Percentiles rank a stretch among this genome's conserved stretches.
Evolutionary conservation across 2,329 filamentous ascomycete genomes (phyloP).

Genomic region (Colletotrichum magnum): DNA sequence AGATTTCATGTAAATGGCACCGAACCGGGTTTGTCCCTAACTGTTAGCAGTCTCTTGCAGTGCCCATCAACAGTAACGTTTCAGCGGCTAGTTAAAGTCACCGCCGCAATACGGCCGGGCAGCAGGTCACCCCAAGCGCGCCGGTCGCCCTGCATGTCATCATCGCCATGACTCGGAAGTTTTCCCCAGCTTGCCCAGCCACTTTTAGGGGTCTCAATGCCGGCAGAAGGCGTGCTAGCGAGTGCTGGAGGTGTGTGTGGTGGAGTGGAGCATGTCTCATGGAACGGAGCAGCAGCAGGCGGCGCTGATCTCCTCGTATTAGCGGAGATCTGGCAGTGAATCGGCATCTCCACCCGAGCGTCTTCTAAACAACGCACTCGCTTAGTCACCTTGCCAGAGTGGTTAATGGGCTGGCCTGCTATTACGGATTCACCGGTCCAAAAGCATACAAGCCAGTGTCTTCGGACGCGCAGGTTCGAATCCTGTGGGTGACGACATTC

Average conservation of each 20-base stretch:
- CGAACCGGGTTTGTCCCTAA: too few relatives aligned
- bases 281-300: background rate
- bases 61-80: too few relatives aligned
- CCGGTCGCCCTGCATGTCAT: background rate
- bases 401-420: slow-evolving; percentile 41
- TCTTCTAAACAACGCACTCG: rapidly evolving
- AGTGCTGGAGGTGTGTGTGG: too few relatives aligned
- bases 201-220: slow-evolving; percentile 7
- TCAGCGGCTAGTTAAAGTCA: too few relatives aligned
- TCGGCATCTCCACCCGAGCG: background rate
- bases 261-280: too few relatives aligned
- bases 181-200: background rate
- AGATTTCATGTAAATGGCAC: too few relatives aligned
- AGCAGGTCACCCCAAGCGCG: too few relatives aligned
- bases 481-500: slow-evolving; percentile 35
- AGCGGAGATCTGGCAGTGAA: too few relatives aligned
- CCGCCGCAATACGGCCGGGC: too few relatives aligned
- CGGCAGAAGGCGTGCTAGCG: background rate
- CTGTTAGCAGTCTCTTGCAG: too few relatives aligned
- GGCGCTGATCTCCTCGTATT: background rate
- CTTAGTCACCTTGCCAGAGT: slow-evolving; percentile 39
- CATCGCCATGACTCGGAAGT: too few relatives aligned
- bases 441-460: slow-evolving; percentile 29
- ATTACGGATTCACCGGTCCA: slow-evolving; percentile 1
- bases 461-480: slow-evolving; percentile 41